Evolutionary conservation across 1,284 basidiomycete species (phyloP), one percentile per base, ranked within the genome.

Genomic region (Macrocybe sp.): DNA sequence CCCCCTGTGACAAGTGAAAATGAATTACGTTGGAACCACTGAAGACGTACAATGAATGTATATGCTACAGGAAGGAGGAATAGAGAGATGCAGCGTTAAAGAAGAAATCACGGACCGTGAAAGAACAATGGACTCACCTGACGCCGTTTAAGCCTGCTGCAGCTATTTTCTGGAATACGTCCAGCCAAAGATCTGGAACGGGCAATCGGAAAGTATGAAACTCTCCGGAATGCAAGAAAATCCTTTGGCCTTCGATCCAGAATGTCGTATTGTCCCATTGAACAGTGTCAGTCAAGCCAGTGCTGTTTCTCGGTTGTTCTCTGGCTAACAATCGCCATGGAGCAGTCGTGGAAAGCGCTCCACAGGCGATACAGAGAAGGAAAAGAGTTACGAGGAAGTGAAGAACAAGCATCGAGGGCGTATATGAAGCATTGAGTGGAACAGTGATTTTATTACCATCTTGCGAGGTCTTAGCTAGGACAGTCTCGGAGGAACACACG

Each of bases 251-350:
- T 2, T 70, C 64, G 47, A 70, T 63, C 50, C 63, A 57, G 28
- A 70, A 59, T 1, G 68, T 72, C 35, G 70, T 67, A 46, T 66
- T 55, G 46, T 70, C 69, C 69, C 68, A 70, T 41, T 50, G 52
- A 6, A 55, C 47, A 9, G 35, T 30, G 12, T 51, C 34, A 8
- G 54, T 53, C 39, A 55, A 38, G 12, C 52, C 54, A 12, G 54
- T 55, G 10, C 41, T 47, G 22, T 53, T 51, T 4, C 22, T 22
- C 22, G 22, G 22, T 4, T 3, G 22, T 22, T 22, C 22, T 22
- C 22, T 4, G 4, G 22, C 22, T 22, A 22, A 22, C 22, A 22
- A 22, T 22, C 22, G 22, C 22, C 22, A 22, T 22, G 22, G 22
- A 22, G 22, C 22, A 4, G 22, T 22, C 22, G 4, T 22, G 22